Evolutionary conservation across 139 green algal species (phyloP).

Genomic region (Mychonastes homosphaera): DNA sequence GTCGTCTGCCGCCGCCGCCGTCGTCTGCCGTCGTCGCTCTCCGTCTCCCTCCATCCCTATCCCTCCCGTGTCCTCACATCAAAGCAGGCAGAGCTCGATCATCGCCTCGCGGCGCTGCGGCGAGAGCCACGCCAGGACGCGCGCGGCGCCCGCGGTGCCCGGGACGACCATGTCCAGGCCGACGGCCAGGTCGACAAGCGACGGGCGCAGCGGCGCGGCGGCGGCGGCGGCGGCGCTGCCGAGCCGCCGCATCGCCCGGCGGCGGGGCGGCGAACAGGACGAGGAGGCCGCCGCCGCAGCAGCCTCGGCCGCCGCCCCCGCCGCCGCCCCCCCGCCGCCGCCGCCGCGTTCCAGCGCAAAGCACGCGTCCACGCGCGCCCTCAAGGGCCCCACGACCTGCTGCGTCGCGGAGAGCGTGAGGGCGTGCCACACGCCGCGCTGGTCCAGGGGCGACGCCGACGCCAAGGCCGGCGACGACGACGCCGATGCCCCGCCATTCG

Average conservation of each 20-base stretch:
- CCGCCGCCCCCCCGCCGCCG: not conserved
- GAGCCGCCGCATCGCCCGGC: not conserved
- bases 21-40: no score
- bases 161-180: conserved; percentile 49
- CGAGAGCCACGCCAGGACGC: conserved; percentile 55
- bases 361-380: conserved; percentile 45
- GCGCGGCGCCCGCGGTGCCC: conserved; percentile 32
- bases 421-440: conserved; percentile 52
- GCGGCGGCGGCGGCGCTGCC: conserved; percentile 1
- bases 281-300: not conserved
- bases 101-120: conserved; percentile 47
- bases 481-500: not conserved
- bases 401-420: conserved; percentile 49
- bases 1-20: no score
- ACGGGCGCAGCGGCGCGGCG: conserved; percentile 32
- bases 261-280: not conserved
- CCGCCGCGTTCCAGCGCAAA: conserved; percentile 32
- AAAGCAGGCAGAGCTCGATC: conserved; percentile 49
- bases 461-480: not conserved
- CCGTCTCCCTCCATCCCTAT: no score
- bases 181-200: conserved; percentile 40
- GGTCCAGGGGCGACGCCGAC: conserved; percentile 53
- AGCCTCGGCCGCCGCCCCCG: not conserved
- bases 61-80: no score
- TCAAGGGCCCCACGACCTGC: conserved; percentile 64